A percentile compares a stretch with the other conserved stretches of the same genome.
Evolutionary conservation across 1,284 basidiomycete genomes (phyloP).

Genomic region (Cystobasidium sp.): DNA sequence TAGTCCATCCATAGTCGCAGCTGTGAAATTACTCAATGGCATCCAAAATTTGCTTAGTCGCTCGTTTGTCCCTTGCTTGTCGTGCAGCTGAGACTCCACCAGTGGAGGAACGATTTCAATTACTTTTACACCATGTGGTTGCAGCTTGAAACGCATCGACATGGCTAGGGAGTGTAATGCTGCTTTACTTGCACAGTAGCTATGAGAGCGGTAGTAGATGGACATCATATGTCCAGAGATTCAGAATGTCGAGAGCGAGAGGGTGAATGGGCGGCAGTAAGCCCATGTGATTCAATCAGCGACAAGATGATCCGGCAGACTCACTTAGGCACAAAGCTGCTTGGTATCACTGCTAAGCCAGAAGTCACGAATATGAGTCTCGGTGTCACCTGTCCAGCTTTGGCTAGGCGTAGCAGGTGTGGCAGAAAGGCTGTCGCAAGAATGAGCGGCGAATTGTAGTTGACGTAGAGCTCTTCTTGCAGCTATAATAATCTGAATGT

Average conservation of each 20-base stretch:
- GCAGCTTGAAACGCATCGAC: conserved; percentile 62
- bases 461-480: conserved; percentile 63
- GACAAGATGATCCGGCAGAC: neutral
- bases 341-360: conserved; percentile 62
- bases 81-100: conserved; percentile 70
- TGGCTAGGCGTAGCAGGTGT: conserved; percentile 63
- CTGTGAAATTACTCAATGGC: conserved; percentile 64
- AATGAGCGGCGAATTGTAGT: conserved; percentile 65
- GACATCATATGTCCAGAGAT: conserved; percentile 50
- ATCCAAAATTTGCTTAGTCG: conserved; percentile 57
- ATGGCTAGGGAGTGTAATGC: conserved; percentile 66
- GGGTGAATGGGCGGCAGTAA: neutral
- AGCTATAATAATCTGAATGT: conserved; percentile 55
- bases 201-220: conserved; percentile 48
- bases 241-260: neutral
- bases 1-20: conserved; percentile 59
- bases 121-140: conserved; percentile 63
- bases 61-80: conserved; percentile 52
- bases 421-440: conserved; percentile 64
- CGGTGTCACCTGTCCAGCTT: conserved; percentile 54
- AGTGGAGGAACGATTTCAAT: conserved; percentile 60
- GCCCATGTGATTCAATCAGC: neutral
- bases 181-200: conserved; percentile 68
- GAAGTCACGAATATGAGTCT: conserved; percentile 66
- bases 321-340: conserved; percentile 49